A percentile compares a stretch with the other conserved stretches of the same genome.
Evolutionary conservation across 768 basidiomycete genomes (phyloP).

Genomic region (Leccinum variicolor): DNA sequence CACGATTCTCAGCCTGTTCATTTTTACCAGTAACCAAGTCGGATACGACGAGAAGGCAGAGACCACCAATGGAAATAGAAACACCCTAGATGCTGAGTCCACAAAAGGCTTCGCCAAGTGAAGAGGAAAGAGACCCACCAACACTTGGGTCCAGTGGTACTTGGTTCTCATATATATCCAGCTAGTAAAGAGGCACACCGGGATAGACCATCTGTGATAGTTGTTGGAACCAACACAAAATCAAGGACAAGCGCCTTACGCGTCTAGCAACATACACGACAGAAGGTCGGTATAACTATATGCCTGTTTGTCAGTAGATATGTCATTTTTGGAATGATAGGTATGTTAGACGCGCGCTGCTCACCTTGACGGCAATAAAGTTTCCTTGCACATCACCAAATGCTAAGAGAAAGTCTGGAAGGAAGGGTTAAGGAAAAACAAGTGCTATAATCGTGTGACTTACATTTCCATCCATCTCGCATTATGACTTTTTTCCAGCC

Average conservation of each 20-base stretch:
- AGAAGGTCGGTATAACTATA: slow-evolving; percentile 82
- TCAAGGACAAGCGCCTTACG: slow-evolving; percentile 40
- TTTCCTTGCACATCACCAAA: slow-evolving; percentile 83
- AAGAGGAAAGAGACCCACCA: slow-evolving; percentile 40
- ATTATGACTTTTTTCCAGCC: slow-evolving; percentile 74
- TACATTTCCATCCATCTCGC: slow-evolving; percentile 89
- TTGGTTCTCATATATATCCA: slow-evolving; percentile 76
- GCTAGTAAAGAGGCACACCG: slow-evolving; percentile 75
- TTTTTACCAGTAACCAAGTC: slow-evolving; percentile 75
- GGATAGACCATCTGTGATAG: slow-evolving; percentile 73
- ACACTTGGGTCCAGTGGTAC: slow-evolving; percentile 81
- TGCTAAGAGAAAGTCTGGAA: slow-evolving; percentile 72
- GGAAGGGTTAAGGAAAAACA: not conserved
- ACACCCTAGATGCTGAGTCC: slow-evolving; percentile 49
- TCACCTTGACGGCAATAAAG: slow-evolving; percentile 75
- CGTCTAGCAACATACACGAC: slow-evolving; percentile 89
- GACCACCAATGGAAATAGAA: slow-evolving; percentile 63
- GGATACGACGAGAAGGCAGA: slow-evolving; percentile 75
- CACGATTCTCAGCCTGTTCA: slow-evolving; percentile 58
- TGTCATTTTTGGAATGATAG: not conserved
- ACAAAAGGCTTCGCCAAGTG: not conserved
- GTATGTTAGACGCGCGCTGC: not conserved
- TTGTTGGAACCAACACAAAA: not conserved
- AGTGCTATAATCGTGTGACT: slow-evolving; percentile 18
- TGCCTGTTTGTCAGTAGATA: slow-evolving; percentile 40